Base-by-base conservation (phyloP, 2,329 filamentous ascomycete genomes). In the Dactylonectria macrodidyma region DNA sequence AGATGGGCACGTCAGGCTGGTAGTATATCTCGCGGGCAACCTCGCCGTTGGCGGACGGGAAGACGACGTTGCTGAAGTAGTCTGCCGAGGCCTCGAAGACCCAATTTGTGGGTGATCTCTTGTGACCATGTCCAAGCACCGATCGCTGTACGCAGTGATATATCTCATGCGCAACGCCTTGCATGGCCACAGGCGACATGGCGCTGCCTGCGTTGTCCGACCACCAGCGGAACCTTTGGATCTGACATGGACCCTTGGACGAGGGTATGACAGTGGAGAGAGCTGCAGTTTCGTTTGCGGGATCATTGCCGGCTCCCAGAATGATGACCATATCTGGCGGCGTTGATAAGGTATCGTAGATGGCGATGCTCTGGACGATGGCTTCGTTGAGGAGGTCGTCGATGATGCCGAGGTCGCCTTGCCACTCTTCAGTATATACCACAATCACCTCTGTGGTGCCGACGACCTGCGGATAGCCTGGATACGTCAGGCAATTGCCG, bases 31-130 rank as follows among this genome's bases (percentile, higher is more conserved):
- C 41, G 12, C 11, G 22, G 3, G 50, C 22, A n/a, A 59, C 60
- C 44, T 66, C 63, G 1, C 14, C 19, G 19, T 66, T 58, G 24
- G 41, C 63, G 24, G 48, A 24, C 9, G 48, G 56, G n/a, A 66
- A 66, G 12, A 66, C 63, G 11, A 66, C 50, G 16, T 66, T 66
- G 52, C 50, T 61, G 19, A 66, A 62, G 46, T 66, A 66, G 8
- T 62, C 33, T 12, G 56, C 55, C 2, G 57, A 61, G 10, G 63
- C 61, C 34, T 66, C 63, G 36, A 66, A 19, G 7, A 58, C 44
- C 63, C 58, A 66, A 2, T 36, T 9, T 8, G 63, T 44, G 1
- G 63, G 47, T 2, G 46, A 46, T 6, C 47, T 26, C 4, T 22
- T 36, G 22, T 51, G 44, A 16, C 38, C 24, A 5, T 38, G 12